These are phyloP conservation scores for Patellaria atrata DNA, from an alignment of 495 filamentous ascomycete species.

Conservation along the genomic window DNA sequence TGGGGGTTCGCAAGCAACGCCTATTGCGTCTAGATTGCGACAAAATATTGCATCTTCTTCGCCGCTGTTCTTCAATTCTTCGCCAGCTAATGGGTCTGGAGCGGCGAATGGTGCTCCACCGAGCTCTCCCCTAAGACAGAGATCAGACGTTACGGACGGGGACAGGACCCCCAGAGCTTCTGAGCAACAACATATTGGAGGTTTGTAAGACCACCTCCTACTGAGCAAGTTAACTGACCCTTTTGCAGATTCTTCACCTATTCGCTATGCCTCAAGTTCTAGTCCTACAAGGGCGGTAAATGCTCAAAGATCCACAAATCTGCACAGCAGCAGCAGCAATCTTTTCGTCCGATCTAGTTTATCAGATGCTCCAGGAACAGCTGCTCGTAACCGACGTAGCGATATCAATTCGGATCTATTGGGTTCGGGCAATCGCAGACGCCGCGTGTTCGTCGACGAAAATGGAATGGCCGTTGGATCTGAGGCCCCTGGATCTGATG, in stretches of 20 bases:
- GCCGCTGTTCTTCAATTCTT: slow-evolving; percentile 71
- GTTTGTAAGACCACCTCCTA: slow-evolving; percentile 31
- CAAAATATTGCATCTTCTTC: slow-evolving; percentile 45
- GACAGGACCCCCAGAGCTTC: slow-evolving; percentile 66
- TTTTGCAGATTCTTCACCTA: slow-evolving; percentile 67
- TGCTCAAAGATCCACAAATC: slow-evolving; percentile 43
- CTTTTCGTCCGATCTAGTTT: slow-evolving; percentile 64
- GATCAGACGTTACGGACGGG: too few species aligned
- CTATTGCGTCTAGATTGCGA: slow-evolving; percentile 16
- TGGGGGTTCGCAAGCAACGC: slow-evolving; percentile 29
- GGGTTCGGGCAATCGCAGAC: slow-evolving; percentile 41
- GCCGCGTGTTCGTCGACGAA: slow-evolving; percentile 69
- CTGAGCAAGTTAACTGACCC: neutral
- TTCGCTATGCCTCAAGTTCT: slow-evolving; percentile 76
- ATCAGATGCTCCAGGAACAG: slow-evolving; percentile 34
- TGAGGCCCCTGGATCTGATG: slow-evolving; percentile 50
- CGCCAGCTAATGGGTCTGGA: slow-evolving; percentile 44
- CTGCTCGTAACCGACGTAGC: slow-evolving; percentile 44
- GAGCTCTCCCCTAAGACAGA: slow-evolving; percentile 54
- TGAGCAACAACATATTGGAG: slow-evolving; percentile 43
- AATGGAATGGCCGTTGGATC: slow-evolving; percentile 57
- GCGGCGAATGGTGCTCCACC: slow-evolving; percentile 42
- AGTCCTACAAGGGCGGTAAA: slow-evolving; percentile 46
- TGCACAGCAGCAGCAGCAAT: slow-evolving; percentile 66
- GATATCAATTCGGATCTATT: slow-evolving; percentile 70